Evolutionary conservation across 768 basidiomycete genomes (phyloP).

Genomic region (Tricholoma furcatifolium): DNA sequence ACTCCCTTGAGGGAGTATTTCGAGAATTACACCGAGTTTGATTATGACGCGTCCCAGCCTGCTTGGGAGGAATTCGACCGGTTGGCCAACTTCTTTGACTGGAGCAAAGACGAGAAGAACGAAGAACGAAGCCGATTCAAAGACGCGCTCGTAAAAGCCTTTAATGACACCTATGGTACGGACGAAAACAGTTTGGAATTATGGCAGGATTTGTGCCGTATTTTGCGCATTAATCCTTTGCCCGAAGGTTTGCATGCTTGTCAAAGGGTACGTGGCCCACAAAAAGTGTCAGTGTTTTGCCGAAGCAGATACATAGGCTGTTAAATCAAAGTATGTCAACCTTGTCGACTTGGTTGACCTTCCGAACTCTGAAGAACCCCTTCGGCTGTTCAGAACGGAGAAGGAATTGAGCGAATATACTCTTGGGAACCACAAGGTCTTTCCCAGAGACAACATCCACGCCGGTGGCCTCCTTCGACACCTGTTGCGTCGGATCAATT

Average conservation of each 20-base stretch:
- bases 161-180: slow-evolving; percentile 32
- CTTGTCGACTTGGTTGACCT: slow-evolving; percentile 36
- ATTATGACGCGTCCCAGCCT: slow-evolving; percentile 18
- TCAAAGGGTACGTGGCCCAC: slow-evolving; percentile 19
- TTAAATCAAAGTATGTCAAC: slow-evolving; percentile 33
- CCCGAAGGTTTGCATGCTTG: slow-evolving; percentile 26
- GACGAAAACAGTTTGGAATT: slow-evolving; percentile 25
- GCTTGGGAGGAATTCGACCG: slow-evolving; percentile 26
- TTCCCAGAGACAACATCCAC: slow-evolving; percentile 28
- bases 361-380: neutral
- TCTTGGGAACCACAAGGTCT: slow-evolving; percentile 20
- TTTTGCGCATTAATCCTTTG: slow-evolving; percentile 23
- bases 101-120: slow-evolving; percentile 11
- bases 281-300: too few relatives aligned
- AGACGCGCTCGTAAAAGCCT: slow-evolving; percentile 29
- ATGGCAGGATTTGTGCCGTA: slow-evolving; percentile 28
- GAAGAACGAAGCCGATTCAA: slow-evolving; percentile 22
- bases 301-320: slow-evolving; percentile 18
- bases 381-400: slow-evolving; percentile 24
- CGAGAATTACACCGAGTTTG: slow-evolving; percentile 16
- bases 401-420: slow-evolving; percentile 32
- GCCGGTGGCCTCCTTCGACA: slow-evolving; percentile 30
- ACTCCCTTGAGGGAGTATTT: slow-evolving; percentile 19
- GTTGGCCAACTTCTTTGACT: slow-evolving; percentile 17
- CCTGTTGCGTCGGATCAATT: slow-evolving; percentile 29